A percentile compares a stretch with the other conserved stretches of the same genome.
phyloP scores from a whole-genome alignment of 1,139 yeast genomes.

The Taphrina pruni region DNA sequence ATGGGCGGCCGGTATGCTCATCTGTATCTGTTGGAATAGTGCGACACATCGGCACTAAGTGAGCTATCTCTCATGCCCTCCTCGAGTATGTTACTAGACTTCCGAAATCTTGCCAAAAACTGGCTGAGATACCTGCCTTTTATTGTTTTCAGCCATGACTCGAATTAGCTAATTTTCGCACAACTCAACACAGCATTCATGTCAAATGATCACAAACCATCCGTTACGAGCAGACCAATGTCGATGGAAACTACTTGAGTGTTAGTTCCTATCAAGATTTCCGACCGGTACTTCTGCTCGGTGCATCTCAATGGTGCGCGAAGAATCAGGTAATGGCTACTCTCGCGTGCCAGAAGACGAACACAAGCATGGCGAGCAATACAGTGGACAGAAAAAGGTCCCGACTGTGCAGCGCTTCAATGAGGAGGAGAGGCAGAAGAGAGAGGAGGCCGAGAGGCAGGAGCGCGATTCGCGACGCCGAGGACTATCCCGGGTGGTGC shows the following conservation, averaged over 20 bases:
- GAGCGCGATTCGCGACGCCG: constrained; percentile 6
- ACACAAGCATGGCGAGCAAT: constrained; percentile 17
- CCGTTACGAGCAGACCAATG: too few species aligned
- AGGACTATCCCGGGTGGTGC: constrained; percentile 25
- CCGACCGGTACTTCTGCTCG: neutral
- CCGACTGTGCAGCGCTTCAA: constrained; percentile 24
- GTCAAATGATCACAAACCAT: neutral
- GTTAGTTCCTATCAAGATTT: neutral
- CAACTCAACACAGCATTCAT: neutral
- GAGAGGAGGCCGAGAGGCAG: constrained; percentile 20
- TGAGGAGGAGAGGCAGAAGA: constrained; percentile 23
- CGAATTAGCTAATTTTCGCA: neutral
- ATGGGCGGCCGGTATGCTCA: too few species aligned
- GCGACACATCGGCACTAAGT: too few species aligned
- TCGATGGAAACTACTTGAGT: too few species aligned
- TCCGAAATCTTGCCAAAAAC: neutral
- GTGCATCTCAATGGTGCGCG: neutral
- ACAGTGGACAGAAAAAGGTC: constrained; percentile 5
- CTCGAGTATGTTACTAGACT: too few species aligned
- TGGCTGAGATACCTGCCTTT: neutral
- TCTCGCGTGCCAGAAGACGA: constrained; percentile 16
- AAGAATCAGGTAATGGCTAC: constrained; percentile 2
- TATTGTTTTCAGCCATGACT: neutral
- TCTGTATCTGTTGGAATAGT: too few species aligned
- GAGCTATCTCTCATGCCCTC: too few species aligned